A percentile compares a stretch with the other conserved stretches of the same genome.
Conservation (phyloP, 495 filamentous ascomycete species). For the Penicillium angulare region DNA sequence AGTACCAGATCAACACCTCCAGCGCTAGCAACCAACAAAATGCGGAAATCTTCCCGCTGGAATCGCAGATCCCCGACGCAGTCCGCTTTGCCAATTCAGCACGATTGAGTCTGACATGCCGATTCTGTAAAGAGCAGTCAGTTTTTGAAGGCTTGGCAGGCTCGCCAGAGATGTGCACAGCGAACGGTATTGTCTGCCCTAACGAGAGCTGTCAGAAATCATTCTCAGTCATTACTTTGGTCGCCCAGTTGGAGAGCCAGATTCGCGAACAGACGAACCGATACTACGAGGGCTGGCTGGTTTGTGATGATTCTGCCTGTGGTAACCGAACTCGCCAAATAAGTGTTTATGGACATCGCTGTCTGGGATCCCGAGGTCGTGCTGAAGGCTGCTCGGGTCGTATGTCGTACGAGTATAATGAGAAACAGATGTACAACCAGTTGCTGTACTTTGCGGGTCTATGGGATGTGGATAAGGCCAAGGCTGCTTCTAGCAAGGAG, state of each 20-base stretch:
- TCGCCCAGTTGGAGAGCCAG: constrained; percentile 82
- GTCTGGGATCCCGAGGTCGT: constrained; percentile 80
- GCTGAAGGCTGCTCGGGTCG: constrained; percentile 79
- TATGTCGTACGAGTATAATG: constrained; percentile 86
- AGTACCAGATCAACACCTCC: constrained; percentile 72
- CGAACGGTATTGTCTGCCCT: constrained; percentile 73
- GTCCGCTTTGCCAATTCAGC: constrained; percentile 77
- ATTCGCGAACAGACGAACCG: constrained; percentile 72
- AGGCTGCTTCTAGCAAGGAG: constrained; percentile 47
- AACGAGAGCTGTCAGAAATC: constrained; percentile 56
- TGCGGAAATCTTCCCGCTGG: constrained; percentile 72
- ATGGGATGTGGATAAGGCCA: constrained; percentile 88
- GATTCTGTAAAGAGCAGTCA: constrained; percentile 68
- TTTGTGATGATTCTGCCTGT: constrained; percentile 85
- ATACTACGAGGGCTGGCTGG: constrained; percentile 90
- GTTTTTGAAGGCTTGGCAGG: constrained; percentile 70
- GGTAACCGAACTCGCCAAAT: constrained; percentile 87
- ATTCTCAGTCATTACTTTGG: constrained; percentile 68
- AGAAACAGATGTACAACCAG: constrained; percentile 92
- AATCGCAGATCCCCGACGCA: constrained; percentile 87
- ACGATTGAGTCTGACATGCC: constrained; percentile 74
- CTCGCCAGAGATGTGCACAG: constrained; percentile 58
- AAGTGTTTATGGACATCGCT: constrained; percentile 86
- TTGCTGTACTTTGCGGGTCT: constrained; percentile 80
- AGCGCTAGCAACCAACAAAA: constrained; percentile 53